Conservation (phyloP, 2,329 filamentous ascomycete genomes). For the Westerdykella ornata region DNA sequence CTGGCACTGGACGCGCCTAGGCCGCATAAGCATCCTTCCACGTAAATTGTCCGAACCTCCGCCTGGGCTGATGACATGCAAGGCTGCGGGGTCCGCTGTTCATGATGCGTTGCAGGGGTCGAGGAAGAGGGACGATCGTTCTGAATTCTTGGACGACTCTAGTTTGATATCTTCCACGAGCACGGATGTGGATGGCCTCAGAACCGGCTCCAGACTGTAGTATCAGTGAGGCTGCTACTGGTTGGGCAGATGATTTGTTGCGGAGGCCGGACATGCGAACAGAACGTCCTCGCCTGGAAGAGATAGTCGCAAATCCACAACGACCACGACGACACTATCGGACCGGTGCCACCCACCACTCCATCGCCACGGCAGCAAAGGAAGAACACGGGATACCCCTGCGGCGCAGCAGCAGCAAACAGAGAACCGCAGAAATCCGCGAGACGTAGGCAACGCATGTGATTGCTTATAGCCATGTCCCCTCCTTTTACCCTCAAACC, state of each 20-base stretch:
- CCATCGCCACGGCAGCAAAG: too few relatives aligned
- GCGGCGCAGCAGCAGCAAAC: too few relatives aligned
- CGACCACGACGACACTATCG: too few relatives aligned
- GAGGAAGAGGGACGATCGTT: not conserved
- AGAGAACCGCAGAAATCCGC: too few relatives aligned
- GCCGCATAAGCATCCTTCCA: conserved; percentile 25
- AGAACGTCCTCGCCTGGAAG: conserved; percentile 20
- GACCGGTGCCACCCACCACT: too few relatives aligned
- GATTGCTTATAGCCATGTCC: too few relatives aligned
- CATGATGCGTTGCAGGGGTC: conserved; percentile 10
- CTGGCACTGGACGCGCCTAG: conserved; percentile 32
- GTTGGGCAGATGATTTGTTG: conserved; percentile 33
- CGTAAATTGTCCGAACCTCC: conserved; percentile 25
- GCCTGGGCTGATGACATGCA: conserved; percentile 8
- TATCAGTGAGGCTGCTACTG: too few relatives aligned
- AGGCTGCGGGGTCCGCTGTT: conserved; percentile 8
- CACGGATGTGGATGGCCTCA: conserved; percentile 12
- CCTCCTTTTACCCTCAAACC: too few relatives aligned
- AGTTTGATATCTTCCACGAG: conserved; percentile 23
- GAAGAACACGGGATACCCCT: too few relatives aligned
- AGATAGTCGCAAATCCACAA: too few relatives aligned
- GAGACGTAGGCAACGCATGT: too few relatives aligned
- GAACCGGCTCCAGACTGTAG: conserved; percentile 8
- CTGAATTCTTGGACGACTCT: conserved; percentile 22
- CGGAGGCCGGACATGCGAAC: conserved; percentile 17